Evolutionary conservation across 805 yeast genomes (phyloP).

Genomic region (Henningerozyma blattae): DNA sequence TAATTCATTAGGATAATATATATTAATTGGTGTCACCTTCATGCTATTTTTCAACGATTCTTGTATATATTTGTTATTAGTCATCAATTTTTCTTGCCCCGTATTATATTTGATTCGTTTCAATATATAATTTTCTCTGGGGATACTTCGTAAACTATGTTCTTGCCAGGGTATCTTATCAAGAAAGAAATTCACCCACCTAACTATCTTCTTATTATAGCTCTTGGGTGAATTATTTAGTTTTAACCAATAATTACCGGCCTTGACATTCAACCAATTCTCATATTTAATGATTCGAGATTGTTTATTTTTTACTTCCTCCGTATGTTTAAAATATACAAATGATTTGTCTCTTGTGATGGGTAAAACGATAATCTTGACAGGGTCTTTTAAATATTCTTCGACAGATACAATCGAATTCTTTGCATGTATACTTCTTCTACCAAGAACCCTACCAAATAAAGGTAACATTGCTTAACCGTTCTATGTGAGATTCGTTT

Average conservation of each 20-base stretch:
- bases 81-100: no score
- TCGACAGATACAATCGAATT: slow-evolving; percentile 4
- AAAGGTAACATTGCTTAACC: no score
- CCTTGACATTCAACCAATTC: slow-evolving; percentile 35
- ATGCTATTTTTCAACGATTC: no score
- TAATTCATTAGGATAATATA: slow-evolving; percentile 38
- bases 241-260: slow-evolving; percentile 49
- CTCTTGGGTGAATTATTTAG: slow-evolving; percentile 41
- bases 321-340: slow-evolving; percentile 54
- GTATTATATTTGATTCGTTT: slow-evolving; percentile 11
- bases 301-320: slow-evolving; percentile 21
- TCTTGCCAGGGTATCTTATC: slow-evolving; percentile 72
- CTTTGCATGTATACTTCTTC: no score
- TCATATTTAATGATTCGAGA: slow-evolving; percentile 31
- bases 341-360: slow-evolving; percentile 49
- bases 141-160: slow-evolving; percentile 60
- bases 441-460: no score
- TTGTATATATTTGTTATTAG: no score
- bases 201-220: slow-evolving; percentile 49
- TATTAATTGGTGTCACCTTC: slow-evolving; percentile 29
- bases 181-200: slow-evolving; percentile 38
- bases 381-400: slow-evolving; percentile 27
- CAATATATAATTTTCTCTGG: slow-evolving; percentile 50
- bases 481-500: no score
- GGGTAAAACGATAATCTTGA: slow-evolving; percentile 62